Percentiles rank a stretch among this genome's conserved stretches.
Conservation (phyloP, 495 filamentous ascomycete genomes). For the Cercophora sp. region DNA sequence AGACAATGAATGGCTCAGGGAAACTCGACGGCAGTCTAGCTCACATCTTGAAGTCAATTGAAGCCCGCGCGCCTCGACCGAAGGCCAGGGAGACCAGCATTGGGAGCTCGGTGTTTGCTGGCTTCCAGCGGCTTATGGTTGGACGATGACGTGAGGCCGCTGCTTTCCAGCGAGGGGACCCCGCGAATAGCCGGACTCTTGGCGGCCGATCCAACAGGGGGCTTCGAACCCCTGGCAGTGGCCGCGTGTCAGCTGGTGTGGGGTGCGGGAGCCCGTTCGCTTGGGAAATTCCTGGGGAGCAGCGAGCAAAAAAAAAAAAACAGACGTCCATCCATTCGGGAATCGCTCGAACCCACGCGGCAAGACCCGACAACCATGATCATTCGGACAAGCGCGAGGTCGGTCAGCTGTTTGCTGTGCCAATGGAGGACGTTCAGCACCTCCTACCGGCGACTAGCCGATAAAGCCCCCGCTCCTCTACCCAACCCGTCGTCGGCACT, state of each 20-base stretch:
- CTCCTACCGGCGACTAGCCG: constrained; percentile 37
- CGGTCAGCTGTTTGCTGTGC: constrained; percentile 38
- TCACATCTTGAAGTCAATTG: constrained; percentile 22
- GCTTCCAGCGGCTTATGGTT: constrained; percentile 30
- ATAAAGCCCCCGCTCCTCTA: constrained; percentile 20
- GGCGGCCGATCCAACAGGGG: constrained; percentile 1
- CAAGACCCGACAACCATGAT: constrained; percentile 23
- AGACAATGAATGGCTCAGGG: neutral
- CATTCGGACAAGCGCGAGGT: constrained; percentile 14
- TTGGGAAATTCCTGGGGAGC: constrained; percentile 29
- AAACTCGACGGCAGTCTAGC: neutral
- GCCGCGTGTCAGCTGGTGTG: constrained; percentile 5
- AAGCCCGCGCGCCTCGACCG: too few relatives aligned
- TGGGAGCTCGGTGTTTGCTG: constrained; percentile 14
- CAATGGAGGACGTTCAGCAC: constrained; percentile 47
- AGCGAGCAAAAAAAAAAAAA: neutral
- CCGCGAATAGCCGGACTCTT: constrained; percentile 33
- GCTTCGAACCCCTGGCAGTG: constrained; percentile 5
- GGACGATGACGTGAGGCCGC: constrained; percentile 28
- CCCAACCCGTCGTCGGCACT: neutral
- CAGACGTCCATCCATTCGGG: neutral
- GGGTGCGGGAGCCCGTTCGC: constrained; percentile 14
- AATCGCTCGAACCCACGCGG: constrained; percentile 1
- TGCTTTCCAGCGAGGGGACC: too few relatives aligned
- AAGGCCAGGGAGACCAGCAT: too few relatives aligned